phyloP scores from a whole-genome alignment of 345 rosid species.

The Gynandropsis gynandra region DNA sequence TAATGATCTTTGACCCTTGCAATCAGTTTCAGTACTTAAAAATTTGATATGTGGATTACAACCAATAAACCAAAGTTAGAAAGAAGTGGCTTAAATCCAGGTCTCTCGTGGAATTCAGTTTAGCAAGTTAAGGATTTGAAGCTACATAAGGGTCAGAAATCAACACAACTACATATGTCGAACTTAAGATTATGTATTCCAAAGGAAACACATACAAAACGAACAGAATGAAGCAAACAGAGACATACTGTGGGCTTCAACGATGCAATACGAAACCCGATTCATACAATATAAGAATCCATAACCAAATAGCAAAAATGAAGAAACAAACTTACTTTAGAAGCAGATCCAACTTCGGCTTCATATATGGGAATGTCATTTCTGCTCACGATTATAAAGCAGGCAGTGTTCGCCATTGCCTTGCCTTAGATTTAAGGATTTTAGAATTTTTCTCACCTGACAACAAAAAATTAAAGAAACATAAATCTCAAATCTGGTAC shows the following conservation, averaged over 20 bases:
- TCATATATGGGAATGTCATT: conserved; percentile 93
- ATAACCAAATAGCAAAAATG: neutral
- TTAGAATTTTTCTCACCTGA: no score
- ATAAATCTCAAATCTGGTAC: no score
- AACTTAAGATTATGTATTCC: neutral
- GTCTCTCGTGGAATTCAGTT: neutral
- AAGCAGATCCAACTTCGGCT: conserved; percentile 92
- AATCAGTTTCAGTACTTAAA: neutral
- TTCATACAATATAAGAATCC: neutral
- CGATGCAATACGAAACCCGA: neutral
- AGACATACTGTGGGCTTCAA: neutral
- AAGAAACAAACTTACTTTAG: conserved; percentile 44
- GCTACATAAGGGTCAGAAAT: neutral
- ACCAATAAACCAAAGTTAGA: neutral
- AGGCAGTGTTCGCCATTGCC: conserved; percentile 77
- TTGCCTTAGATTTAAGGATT: no score
- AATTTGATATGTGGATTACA: neutral
- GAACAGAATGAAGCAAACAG: conserved; percentile 2
- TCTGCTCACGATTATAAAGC: conserved; percentile 80
- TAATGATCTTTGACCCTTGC: neutral
- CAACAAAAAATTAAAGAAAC: no score
- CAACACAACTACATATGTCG: neutral
- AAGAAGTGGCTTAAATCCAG: neutral
- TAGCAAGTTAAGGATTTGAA: neutral
- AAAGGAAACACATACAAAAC: neutral